A percentile compares a stretch with the other conserved stretches of the same genome.
phyloP scores from a whole-genome alignment of 495 filamentous ascomycete genomes.

The Xylaria venustula region DNA sequence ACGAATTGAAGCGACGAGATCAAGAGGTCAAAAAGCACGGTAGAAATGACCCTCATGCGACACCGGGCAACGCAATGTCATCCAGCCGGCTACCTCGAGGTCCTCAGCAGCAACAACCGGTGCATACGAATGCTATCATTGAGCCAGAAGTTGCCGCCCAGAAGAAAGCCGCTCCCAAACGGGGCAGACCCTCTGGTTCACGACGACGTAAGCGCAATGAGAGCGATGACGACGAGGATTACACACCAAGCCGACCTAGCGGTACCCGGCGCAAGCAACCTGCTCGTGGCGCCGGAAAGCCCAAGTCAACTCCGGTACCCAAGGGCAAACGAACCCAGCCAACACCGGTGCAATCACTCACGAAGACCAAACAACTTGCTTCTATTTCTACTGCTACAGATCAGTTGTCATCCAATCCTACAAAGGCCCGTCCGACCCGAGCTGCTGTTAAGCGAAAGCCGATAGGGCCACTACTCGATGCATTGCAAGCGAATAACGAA shows the following conservation, averaged over 20 bases:
- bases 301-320: neutral
- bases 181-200: neutral
- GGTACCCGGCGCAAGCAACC: too few relatives aligned
- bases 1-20: neutral
- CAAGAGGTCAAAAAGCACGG: neutral
- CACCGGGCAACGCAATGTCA: too few relatives aligned
- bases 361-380: neutral
- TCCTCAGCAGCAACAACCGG: neutral
- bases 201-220: neutral
- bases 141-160: neutral
- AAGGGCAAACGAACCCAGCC: neutral
- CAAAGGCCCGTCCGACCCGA: neutral
- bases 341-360: neutral
- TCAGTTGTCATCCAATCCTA: too few relatives aligned
- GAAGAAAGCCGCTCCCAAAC: neutral
- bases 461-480: neutral
- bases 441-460: neutral
- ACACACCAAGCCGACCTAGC: neutral
- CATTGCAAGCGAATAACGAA: neutral
- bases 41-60: neutral
- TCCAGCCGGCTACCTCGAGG: too few relatives aligned
- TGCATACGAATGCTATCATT: neutral
- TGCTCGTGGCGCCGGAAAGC: too few relatives aligned
- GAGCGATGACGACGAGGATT: constrained; percentile 1
- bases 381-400: neutral